Evolutionary conservation across 1,139 yeast genomes (phyloP).

Genomic region (Entelexis paramagnoliae): DNA sequence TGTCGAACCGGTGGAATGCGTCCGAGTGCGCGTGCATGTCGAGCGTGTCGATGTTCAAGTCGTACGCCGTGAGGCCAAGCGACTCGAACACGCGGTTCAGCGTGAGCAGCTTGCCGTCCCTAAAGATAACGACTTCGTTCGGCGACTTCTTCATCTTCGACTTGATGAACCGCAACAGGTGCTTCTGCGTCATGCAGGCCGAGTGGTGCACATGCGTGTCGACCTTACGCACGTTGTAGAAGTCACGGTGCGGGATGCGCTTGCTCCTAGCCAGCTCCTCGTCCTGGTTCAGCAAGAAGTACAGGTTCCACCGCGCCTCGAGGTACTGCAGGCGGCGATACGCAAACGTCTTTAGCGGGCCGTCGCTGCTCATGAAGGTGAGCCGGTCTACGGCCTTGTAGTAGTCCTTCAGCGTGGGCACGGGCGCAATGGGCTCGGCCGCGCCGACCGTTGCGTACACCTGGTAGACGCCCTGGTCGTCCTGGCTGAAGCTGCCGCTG

Average conservation of each 20-base stretch:
- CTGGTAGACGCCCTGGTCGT: constrained; percentile 59
- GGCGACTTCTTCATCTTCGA: constrained; percentile 75
- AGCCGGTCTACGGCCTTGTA: constrained; percentile 71
- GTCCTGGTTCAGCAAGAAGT: constrained; percentile 76
- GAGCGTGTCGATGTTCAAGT: constrained; percentile 85
- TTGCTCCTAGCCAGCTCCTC: constrained; percentile 84
- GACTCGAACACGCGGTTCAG: constrained; percentile 82
- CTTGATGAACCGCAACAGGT: constrained; percentile 84
- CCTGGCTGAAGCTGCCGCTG: constrained; percentile 42
- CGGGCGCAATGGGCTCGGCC: constrained; percentile 23
- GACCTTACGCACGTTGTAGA: constrained; percentile 94
- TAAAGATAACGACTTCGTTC: constrained; percentile 78
- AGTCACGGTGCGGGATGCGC: constrained; percentile 86
- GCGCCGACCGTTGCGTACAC: constrained; percentile 38
- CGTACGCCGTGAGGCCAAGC: constrained; percentile 82
- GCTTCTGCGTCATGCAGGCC: constrained; percentile 98
- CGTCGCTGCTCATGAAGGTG: constrained; percentile 69
- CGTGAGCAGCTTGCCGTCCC: constrained; percentile 88
- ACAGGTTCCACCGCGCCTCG: constrained; percentile 94
- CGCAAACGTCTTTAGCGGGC: constrained; percentile 96
- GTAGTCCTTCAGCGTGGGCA: constrained; percentile 74
- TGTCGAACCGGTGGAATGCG: constrained; percentile 94
- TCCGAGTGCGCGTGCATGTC: constrained; percentile 99
- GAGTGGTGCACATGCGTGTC: constrained; percentile 99
- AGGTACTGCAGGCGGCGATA: constrained; percentile 84